Evolutionary conservation across 2,329 filamentous ascomycete genomes (phyloP), one percentile per base, ranked within the genome.

Genomic region (Fusarium compactum): DNA sequence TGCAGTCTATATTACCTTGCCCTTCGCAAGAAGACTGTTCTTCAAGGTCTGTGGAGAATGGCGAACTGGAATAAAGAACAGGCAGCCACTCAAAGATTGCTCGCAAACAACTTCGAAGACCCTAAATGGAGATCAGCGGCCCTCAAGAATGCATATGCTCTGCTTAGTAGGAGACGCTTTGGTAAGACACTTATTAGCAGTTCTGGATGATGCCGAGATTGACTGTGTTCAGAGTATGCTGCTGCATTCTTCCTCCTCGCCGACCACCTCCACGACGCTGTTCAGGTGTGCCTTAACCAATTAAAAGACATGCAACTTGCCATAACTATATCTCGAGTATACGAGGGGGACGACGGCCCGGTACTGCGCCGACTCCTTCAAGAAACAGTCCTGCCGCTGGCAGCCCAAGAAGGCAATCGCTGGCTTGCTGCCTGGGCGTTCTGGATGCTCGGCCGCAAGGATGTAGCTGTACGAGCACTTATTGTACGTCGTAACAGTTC

Each of bases 381-480:
- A 74, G 92, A 97, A 14, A 92, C 91, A 65, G 88, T 98, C 3
- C 84, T 98, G 1, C 88, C 90, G 0, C 82, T 92, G 67, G 96
- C 96, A 20, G 90, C 92, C 1, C 86, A 90, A 43, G 90, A 95
- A 69, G 94, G 94, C 4, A 95, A 99, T 76, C 87, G 95, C 61
- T 99, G 96, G 95, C 88, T 97, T 62, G 93, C 95, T 14, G 96
- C 92, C 0, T 99, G 96, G 96, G 93, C 93, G 4, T 97, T 97
- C 77, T 97, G 94, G 91, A 93, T 97, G 86, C 85, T 98, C 8
- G 90, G 90, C 40, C 88, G 92, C 67, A 89, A 91, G 65, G 92
- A 97, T 71, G 92, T 94, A 85, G 92, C 95, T 8, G 94, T 98
- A 9, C 89, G 93, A 55, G 90, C 92, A 9, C 84, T 99, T 6